Evolutionary conservation across 768 basidiomycete species (phyloP), one percentile per base, ranked within the genome.

Genomic region (Psilocybe cubensis): DNA sequence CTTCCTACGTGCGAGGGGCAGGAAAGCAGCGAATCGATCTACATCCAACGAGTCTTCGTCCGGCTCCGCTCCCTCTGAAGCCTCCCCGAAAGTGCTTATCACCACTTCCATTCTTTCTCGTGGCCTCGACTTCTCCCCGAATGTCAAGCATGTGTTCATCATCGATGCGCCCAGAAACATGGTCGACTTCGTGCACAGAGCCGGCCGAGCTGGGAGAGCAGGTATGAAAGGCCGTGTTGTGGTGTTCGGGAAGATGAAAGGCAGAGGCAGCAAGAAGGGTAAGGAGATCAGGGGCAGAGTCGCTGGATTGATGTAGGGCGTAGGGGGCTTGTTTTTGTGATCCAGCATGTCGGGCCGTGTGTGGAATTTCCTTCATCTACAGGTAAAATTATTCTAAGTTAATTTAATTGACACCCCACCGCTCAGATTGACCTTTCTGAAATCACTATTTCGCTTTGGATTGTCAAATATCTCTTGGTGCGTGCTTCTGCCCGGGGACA

Each of bases 41-140:
- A 8, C 24, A 7, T 1, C 47, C 12, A 28, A 17, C 0, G n/a
- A n/a, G n/a, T 20, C 48, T 54, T 4, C 62, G 41, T 42, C 69
- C 60, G 4, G 68, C 60, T 40, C 66, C 68, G 11, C 61, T 35
- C 18, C 35, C 33, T 23, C 56, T 23, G 24, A 70, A 59, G 47
- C 17, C 41, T 38, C 38, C 0, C 85, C 89, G 14, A 83, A 84
- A 54, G 87, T 96, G 35, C 78, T 97, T 64, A 80, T 96, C 53
- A 96, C 95, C 29, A 97, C 95, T 0, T 96, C 94, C 4, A 79
- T 97, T 29, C 86, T 97, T 24, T 94, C 93, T 9, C 84, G 95
- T 18, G 95, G 95, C 1, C 82, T 96, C 1, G 95, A 97, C 70
- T 97, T 97, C 66, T 77, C 86, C 12, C 87, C 92, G 0, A 75